Percentiles rank a stretch among this genome's conserved stretches.
Conservation (phyloP, 1,139 yeast genomes). For the Meyerozyma carpophila region DNA sequence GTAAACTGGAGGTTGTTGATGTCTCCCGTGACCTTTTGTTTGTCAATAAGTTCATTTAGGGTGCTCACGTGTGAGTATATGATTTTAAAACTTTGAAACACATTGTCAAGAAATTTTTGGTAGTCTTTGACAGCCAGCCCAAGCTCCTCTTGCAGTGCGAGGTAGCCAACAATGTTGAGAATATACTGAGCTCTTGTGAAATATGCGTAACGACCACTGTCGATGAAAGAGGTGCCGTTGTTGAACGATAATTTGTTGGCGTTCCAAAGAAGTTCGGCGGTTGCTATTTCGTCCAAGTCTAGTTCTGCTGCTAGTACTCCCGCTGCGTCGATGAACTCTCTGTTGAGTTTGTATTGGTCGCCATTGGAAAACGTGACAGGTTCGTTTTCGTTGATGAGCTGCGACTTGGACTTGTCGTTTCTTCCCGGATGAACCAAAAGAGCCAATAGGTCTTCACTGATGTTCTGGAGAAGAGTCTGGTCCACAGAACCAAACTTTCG, state of each 20-base stretch:
- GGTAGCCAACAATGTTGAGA: conserved; percentile 61
- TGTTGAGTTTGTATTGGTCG: conserved; percentile 69
- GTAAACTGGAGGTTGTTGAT: conserved; percentile 44
- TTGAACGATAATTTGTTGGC: conserved; percentile 38
- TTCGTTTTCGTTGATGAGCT: conserved; percentile 44
- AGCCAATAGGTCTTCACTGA: conserved; percentile 44
- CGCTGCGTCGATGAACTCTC: conserved; percentile 45
- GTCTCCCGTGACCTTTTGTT: conserved; percentile 46
- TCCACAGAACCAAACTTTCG: conserved; percentile 24
- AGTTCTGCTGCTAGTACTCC: conserved; percentile 50
- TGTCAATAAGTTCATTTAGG: conserved; percentile 60
- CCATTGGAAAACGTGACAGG: conserved; percentile 43
- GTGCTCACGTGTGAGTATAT: conserved; percentile 52
- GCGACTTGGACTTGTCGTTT: conserved; percentile 49
- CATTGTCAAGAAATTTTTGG: conserved; percentile 25
- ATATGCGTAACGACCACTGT: conserved; percentile 67
- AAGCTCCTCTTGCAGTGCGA: conserved; percentile 31
- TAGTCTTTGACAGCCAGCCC: conserved; percentile 11
- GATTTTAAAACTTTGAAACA: conserved; percentile 49
- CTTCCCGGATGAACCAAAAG: conserved; percentile 48
- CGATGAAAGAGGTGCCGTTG: conserved; percentile 53
- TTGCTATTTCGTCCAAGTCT: conserved; percentile 29
- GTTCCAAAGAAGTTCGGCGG: conserved; percentile 33
- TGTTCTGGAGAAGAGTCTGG: conserved; percentile 16
- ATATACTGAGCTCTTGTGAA: conserved; percentile 68